phyloP scores from a whole-genome alignment of 352 stramenopile genomes.

The Phytophthora litchii region DNA sequence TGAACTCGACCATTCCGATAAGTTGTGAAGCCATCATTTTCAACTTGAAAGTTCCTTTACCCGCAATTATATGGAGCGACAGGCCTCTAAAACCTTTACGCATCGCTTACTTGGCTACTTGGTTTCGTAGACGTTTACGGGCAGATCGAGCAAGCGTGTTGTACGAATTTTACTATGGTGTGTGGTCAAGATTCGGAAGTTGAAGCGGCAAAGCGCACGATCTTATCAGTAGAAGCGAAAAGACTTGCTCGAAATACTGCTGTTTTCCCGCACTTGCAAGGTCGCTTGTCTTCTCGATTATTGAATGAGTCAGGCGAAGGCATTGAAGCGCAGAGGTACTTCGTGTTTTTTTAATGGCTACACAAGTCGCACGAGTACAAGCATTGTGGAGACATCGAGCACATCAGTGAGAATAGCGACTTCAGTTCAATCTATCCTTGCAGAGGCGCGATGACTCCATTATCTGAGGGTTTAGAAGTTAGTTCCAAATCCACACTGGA shows the following conservation, averaged over 20 bases:
- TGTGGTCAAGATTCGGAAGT: no score
- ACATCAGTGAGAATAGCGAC: background rate
- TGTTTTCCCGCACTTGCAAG: constrained; percentile 10
- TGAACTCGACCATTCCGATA: no score
- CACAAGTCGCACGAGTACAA: background rate
- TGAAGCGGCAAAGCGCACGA: background rate
- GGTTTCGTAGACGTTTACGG: no score
- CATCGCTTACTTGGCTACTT: no score
- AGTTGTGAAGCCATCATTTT: no score
- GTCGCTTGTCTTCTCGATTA: constrained; percentile 2
- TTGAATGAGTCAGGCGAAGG: constrained; percentile 18
- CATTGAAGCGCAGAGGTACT: constrained; percentile 1
- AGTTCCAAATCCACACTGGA: background rate
- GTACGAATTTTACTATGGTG: no score
- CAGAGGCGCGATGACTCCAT: background rate
- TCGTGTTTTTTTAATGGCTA: background rate
- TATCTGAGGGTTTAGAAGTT: background rate
- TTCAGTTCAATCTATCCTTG: background rate
- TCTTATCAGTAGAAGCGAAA: constrained; percentile 14
- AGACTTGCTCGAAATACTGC: constrained; percentile 17
- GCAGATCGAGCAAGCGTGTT: no score
- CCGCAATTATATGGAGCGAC: no score
- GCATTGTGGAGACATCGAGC: background rate
- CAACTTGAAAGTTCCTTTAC: no score
- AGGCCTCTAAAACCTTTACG: no score